Base-by-base conservation (phyloP, 768 basidiomycete species). In the Leccinum broughii region DNA sequence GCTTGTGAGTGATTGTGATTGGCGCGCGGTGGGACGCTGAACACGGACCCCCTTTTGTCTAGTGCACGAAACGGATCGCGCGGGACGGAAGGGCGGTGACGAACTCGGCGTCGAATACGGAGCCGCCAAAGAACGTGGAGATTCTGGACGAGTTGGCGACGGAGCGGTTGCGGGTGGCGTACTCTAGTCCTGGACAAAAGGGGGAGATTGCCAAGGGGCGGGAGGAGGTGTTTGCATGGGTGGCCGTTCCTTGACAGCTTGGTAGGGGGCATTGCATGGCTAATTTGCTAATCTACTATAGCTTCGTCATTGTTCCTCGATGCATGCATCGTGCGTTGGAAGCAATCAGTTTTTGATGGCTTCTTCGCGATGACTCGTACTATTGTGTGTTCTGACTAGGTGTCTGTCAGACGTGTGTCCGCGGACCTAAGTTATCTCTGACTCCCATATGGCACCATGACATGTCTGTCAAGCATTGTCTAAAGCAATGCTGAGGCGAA, bases 141-240 rank as follows among this genome's bases (percentile, higher is more conserved):
- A 70, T 82, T 20, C 77, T 93, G 34, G 88, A 90, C 63, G 85
- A 88, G 64, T 77, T 92, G 13, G 87, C 90, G 6, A 89, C 86
- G 14, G 90, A 92, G 68, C 76, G 86, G 22, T 76, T 93, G 20
- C 76, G 87, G 51, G 82, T 81, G 9, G 82, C 83, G 0, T 91
- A 92, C 68, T 77, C 81, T 55, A 82, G 80, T 28, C 73, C 77
- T 55, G 75, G 70, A 3, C 65, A 68, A 54, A 68, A 68, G 60
- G 72, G 72, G 10, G 69, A 77, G 54, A 76, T 76, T 22, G 76
- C 78, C 24, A 73, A 78, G 51, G 75, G 76, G 24, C 75, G 77
- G 57, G 77, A 76, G 58, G 74, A 83, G 17, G 80, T 81, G 13
- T 79, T 77, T 54, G 70, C 68, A 1, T 83, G 82, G 82, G 78